A percentile compares a stretch with the other conserved stretches of the same genome.
Conservation (phyloP, 2,329 filamentous ascomycete species). For the Venturia nashicola region DNA sequence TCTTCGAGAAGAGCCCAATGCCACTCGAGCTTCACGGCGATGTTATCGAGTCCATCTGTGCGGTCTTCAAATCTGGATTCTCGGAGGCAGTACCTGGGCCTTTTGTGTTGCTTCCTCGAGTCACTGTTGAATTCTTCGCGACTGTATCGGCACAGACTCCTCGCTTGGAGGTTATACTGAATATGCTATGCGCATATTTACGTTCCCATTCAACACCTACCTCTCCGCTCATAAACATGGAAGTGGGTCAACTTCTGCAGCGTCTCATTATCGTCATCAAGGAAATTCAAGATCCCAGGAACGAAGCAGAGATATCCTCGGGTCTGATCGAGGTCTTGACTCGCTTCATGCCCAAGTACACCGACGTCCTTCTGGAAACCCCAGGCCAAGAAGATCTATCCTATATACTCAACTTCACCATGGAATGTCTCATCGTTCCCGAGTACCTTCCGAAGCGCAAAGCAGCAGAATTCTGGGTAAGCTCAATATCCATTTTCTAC, state of each 20-base stretch:
- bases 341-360: slow-evolving; percentile 11
- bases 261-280: slow-evolving; percentile 2
- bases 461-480: slow-evolving; percentile 64
- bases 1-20: not conserved
- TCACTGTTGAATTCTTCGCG: slow-evolving; percentile 55
- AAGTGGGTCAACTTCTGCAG: slow-evolving; percentile 18
- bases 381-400: slow-evolving; percentile 47
- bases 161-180: slow-evolving; percentile 40
- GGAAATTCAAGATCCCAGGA: not conserved
- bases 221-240: slow-evolving; percentile 31
- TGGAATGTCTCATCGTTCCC: slow-evolving; percentile 56
- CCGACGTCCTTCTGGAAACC: slow-evolving; percentile 25
- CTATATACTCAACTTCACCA: slow-evolving; percentile 57
- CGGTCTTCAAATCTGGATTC: slow-evolving; percentile 61
- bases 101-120: slow-evolving; percentile 58
- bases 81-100: slow-evolving; percentile 62
- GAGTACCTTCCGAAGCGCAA: slow-evolving; percentile 67
- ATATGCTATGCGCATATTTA: slow-evolving; percentile 50
- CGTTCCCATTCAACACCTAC: slow-evolving; percentile 36
- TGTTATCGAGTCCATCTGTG: slow-evolving; percentile 59
- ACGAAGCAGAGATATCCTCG: slow-evolving; percentile 9
- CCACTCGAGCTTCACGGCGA: slow-evolving; percentile 40
- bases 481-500: slow-evolving; percentile 13
- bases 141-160: slow-evolving; percentile 48
- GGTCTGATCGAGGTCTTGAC: slow-evolving; percentile 9